These are phyloP conservation scores for Blastobotrys elegans DNA, from an alignment of 1,139 yeast genomes.

Conservation along the genomic window DNA sequence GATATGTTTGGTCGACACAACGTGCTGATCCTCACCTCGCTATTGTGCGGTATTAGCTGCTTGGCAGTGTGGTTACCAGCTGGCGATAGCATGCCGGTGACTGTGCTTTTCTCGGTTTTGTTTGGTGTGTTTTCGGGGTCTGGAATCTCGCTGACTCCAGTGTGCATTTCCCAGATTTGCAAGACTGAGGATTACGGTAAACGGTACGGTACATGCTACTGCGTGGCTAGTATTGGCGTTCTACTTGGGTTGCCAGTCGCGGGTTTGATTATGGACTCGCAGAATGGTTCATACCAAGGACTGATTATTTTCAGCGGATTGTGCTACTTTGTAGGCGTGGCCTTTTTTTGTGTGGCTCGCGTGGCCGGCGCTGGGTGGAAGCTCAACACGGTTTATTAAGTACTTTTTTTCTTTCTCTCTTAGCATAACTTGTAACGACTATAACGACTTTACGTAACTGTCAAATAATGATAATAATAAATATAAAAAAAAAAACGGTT, in stretches of 20 bases:
- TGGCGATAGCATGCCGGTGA: constrained; percentile 38
- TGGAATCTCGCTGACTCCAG: constrained; percentile 44
- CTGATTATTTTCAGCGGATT: constrained; percentile 31
- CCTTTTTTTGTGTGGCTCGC: constrained; percentile 26
- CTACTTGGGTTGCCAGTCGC: constrained; percentile 50
- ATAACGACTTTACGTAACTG: no score
- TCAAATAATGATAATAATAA: no score
- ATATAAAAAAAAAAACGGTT: no score
- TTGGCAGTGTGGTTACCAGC: constrained; percentile 51
- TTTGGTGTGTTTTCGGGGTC: constrained; percentile 53
- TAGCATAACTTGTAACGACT: no score
- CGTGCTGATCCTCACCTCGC: constrained; percentile 43
- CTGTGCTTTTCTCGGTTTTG: constrained; percentile 45
- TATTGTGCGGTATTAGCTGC: constrained; percentile 34
- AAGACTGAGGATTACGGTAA: constrained; percentile 61
- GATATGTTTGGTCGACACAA: constrained; percentile 51
- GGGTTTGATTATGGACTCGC: constrained; percentile 40
- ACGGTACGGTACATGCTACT: constrained; percentile 65
- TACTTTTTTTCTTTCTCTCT: no score
- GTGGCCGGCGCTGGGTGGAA: constrained; percentile 28
- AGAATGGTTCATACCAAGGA: constrained; percentile 28
- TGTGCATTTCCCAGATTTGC: constrained; percentile 52
- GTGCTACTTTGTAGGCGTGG: constrained; percentile 27
- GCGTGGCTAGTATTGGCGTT: constrained; percentile 55
- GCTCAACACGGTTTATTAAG: constrained; percentile 14